phyloP scores from a whole-genome alignment of 2,329 filamentous ascomycete species.

The Tolypocladium ovalisporum region DNA sequence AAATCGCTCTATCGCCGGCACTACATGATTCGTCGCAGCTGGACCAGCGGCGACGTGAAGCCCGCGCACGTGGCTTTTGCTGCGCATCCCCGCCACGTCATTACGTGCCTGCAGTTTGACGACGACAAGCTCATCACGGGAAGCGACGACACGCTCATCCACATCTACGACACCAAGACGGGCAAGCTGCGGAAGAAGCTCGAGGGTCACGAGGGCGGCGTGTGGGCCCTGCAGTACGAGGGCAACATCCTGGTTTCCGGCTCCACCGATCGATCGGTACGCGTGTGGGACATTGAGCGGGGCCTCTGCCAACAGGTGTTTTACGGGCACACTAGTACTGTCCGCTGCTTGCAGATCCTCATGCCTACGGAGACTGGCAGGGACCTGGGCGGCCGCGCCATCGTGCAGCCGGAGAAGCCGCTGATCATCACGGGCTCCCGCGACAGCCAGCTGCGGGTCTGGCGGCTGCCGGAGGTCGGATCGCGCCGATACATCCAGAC shows the following conservation, averaged over 20 bases:
- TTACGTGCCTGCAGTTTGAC: conserved; percentile 95
- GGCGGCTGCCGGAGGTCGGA: conserved; percentile 77
- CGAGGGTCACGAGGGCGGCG: conserved; percentile 89
- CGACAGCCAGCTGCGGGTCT: conserved; percentile 87
- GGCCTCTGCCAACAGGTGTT: conserved; percentile 92
- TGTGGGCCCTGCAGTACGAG: conserved; percentile 95
- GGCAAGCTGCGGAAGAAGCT: conserved; percentile 74
- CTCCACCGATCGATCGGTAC: conserved; percentile 91
- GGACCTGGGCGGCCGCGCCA: conserved; percentile 57
- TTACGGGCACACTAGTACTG: conserved; percentile 94
- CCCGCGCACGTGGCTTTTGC: conserved; percentile 90
- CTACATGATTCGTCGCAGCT: conserved; percentile 79
- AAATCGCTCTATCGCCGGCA: conserved; percentile 94
- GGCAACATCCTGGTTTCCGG: conserved; percentile 92
- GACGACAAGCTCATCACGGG: conserved; percentile 96
- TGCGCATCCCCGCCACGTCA: conserved; percentile 92
- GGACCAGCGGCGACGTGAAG: conserved; percentile 78
- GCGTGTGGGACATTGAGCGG: conserved; percentile 97
- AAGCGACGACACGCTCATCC: conserved; percentile 94
- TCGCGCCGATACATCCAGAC: conserved; percentile 72
- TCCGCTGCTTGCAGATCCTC: conserved; percentile 88
- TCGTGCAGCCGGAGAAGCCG: conserved; percentile 89
- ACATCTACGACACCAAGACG: conserved; percentile 95
- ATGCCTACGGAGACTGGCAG: conserved; percentile 72
- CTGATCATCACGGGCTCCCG: conserved; percentile 95